phyloP scores from a whole-genome alignment of 2,329 filamentous ascomycete species.

The Phoma sp. region DNA sequence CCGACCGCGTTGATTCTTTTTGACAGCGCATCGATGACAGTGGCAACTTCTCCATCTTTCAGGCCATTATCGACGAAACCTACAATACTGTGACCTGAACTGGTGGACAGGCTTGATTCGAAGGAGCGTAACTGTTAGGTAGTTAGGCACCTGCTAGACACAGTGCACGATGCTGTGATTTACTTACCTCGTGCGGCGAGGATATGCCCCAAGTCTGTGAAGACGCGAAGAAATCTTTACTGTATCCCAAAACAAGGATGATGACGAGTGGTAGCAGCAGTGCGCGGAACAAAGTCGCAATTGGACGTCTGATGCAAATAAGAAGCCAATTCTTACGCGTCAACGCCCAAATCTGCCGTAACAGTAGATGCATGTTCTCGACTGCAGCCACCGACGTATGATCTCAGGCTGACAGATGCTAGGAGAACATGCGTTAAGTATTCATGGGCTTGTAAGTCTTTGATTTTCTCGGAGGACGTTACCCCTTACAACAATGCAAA shows the following conservation, averaged over 20 bases:
- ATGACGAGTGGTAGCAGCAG: slow-evolving; percentile 31
- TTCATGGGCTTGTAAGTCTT: neutral
- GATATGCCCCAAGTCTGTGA: slow-evolving; percentile 29
- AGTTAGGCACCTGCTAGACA: neutral
- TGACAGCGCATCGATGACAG: slow-evolving; percentile 29
- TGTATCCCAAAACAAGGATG: slow-evolving; percentile 28
- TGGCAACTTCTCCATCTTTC: slow-evolving; percentile 24
- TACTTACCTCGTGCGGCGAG: slow-evolving; percentile 29
- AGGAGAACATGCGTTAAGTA: neutral
- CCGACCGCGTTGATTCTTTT: slow-evolving; percentile 24
- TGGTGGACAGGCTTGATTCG: slow-evolving; percentile 23
- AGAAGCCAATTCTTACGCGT: slow-evolving; percentile 37
- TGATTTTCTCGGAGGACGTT: neutral
- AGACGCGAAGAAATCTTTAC: slow-evolving; percentile 32
- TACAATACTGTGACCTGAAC: slow-evolving; percentile 22
- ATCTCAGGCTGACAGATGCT: neutral
- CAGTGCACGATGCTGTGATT: neutral
- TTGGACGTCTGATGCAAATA: slow-evolving; percentile 25
- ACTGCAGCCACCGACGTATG: neutral
- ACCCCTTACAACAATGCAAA: neutral
- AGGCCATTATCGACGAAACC: slow-evolving; percentile 36
- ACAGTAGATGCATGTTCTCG: slow-evolving; percentile 22
- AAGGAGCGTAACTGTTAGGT: slow-evolving; percentile 24
- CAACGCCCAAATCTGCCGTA: slow-evolving; percentile 32
- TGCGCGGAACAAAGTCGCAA: slow-evolving; percentile 32